Percentiles rank a stretch among this genome's conserved stretches.
phyloP scores from a whole-genome alignment of 106 monocot species.

The Dendrobium officinale region DNA sequence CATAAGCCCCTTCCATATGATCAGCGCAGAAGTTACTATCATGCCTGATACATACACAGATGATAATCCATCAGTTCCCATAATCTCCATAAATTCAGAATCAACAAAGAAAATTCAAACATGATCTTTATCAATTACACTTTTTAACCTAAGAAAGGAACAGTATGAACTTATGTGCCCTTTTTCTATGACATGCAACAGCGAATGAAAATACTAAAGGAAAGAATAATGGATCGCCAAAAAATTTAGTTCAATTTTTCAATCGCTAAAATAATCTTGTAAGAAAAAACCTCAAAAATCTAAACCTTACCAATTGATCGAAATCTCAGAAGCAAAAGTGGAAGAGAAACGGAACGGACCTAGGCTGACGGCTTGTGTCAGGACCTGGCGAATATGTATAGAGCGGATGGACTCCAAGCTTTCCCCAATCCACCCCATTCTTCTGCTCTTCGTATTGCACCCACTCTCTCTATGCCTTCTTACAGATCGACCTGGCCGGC shows the following conservation, averaged over 20 bases:
- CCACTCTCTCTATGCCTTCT: not conserved
- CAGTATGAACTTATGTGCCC: too few relatives aligned
- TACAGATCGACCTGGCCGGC: not conserved
- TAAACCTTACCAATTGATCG: too few relatives aligned
- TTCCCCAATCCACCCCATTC: conserved; percentile 37
- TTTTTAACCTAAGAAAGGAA: not conserved
- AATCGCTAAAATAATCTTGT: not conserved
- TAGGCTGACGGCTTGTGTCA: conserved; percentile 60
- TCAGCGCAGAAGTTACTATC: conserved; percentile 37
- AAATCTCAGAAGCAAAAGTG: not conserved
- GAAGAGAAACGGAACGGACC: conserved; percentile 19
- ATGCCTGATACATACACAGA: conserved; percentile 23
- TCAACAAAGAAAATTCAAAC: not conserved
- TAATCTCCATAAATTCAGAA: not conserved
- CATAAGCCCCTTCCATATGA: conserved; percentile 61
- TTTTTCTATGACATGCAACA: not conserved
- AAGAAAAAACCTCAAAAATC: not conserved
- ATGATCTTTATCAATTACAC: not conserved
- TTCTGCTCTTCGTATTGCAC: not conserved
- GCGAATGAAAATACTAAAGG: not conserved
- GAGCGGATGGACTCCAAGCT: conserved; percentile 57
- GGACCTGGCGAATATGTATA: conserved; percentile 47
- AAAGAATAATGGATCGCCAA: not conserved
- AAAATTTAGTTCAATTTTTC: not conserved
- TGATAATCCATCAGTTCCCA: not conserved